Conservation (phyloP, 176 grass and related monocot species). For the Saccharum spontaneum region DNA sequence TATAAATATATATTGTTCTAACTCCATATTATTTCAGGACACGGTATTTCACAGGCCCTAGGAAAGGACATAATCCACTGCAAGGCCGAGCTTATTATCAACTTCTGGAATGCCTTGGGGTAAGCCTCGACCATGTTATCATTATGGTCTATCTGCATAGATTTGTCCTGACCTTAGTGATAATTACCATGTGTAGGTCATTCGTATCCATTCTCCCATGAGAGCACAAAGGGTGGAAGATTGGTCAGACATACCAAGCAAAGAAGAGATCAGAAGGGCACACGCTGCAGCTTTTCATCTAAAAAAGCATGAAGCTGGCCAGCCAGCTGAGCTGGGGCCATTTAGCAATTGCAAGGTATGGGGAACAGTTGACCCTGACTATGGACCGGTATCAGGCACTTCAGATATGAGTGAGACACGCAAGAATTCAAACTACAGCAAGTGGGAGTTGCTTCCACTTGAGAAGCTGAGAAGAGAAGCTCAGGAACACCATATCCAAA, state of each 20-base stretch:
- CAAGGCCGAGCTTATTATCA: conserved; percentile 98
- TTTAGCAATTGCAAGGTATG: conserved; percentile 95
- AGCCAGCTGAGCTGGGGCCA: conserved; percentile 43
- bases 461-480: conserved; percentile 74
- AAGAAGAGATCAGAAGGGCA: conserved; percentile 63
- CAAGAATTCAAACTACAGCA: conserved; percentile 70
- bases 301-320: conserved; percentile 50
- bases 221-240: conserved; percentile 79
- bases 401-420: conserved; percentile 68
- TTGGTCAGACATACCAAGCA: conserved; percentile 86
- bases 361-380: conserved; percentile 61
- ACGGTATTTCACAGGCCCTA: conserved; percentile 84
- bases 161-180: neutral
- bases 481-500: conserved; percentile 75
- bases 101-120: conserved; percentile 96
- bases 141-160: neutral
- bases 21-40: conserved; percentile 59
- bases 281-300: conserved; percentile 71
- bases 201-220: conserved; percentile 93
- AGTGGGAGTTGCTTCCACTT: conserved; percentile 82
- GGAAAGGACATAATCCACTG: conserved; percentile 91
- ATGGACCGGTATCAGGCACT: conserved; percentile 77
- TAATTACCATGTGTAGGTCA: conserved; percentile 54
- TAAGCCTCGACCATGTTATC: conserved; percentile 33
- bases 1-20: conserved; percentile 25